phyloP scores from a whole-genome alignment of 257 asterid species.

The Solanum tacnaense region DNA sequence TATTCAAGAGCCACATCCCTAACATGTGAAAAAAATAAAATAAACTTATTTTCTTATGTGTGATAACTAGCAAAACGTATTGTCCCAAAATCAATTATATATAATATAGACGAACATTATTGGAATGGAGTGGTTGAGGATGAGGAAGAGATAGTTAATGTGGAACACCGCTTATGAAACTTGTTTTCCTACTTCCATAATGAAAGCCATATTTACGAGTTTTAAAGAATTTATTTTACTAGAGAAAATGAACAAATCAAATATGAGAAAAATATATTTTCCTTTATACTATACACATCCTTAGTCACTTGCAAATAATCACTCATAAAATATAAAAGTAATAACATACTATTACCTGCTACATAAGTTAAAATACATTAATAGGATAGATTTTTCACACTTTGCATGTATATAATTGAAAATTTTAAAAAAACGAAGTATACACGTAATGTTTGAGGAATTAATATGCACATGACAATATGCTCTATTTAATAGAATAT shows the following conservation, averaged over 20 bases:
- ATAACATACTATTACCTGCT: neutral
- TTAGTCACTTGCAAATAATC: neutral
- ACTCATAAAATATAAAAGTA: neutral
- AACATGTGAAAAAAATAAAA: neutral
- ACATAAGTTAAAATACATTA: neutral
- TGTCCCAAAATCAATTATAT: neutral
- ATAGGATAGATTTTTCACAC: neutral
- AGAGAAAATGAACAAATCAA: neutral
- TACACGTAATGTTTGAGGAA: neutral
- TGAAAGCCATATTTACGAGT: neutral
- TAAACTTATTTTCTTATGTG: neutral
- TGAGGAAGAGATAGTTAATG: neutral
- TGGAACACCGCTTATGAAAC: neutral
- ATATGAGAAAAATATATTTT: neutral
- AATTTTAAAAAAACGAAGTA: neutral
- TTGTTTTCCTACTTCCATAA: neutral
- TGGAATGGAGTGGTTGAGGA: neutral
- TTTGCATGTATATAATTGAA: neutral
- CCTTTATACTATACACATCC: neutral
- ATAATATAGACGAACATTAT: neutral
- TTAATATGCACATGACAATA: neutral
- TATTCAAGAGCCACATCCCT: slow-evolving; percentile 22
- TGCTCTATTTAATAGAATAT: neutral
- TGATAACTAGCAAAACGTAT: neutral
- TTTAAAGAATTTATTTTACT: neutral